Evolutionary conservation across 345 rosid species (phyloP), one percentile per base, ranked within the genome.

Genomic region (Physaria fendleri): DNA sequence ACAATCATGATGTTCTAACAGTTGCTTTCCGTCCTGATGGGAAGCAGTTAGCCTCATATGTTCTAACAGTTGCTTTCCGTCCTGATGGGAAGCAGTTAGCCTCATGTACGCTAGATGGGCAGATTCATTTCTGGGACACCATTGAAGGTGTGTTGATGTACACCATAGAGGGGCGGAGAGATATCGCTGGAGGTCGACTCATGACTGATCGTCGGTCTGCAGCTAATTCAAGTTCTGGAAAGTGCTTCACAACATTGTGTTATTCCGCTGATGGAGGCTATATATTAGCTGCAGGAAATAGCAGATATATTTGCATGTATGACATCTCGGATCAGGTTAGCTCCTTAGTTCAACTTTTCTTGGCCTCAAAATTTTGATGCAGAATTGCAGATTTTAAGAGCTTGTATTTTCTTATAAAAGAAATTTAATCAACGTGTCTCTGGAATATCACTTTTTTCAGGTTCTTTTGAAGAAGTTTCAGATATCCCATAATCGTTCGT

Each of bases 31-130:
- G 99, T 34, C 99, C 95, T 25, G 97, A 93, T 82, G 97, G 97
- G 69, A 85, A 72, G 73, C 97, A 93, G 50, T 54, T 93, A n/a
- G n/a, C n/a, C n/a, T n/a, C n/a, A n/a, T n/a, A 93, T 69, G 99
- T 93, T 66, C 81, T 89, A 51, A 85, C 97, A 3, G 79, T 85
- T 41, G 84, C 81, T 43, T 89, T 82, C 77, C 95, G 99, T 34
- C 99, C 95, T 25, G 97, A 93, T 82, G 97, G 97, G 69, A 85
- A 72, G 73, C 97, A 93, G 50, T 54, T 93, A 75, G 99, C 97
- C 64, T 81, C 80, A 35, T 82, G 95, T 76, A 85, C 99, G 52
- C 73, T 93, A 51, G 99, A 93, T 74, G 99, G 99, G 22, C 89
- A 80, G 65, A 89, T 93, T 65, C 85, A 89, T 77, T 93, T 89